Evolutionary conservation across 2,329 filamentous ascomycete genomes (phyloP).

Genomic region (Atkinsonella hypoxylon): DNA sequence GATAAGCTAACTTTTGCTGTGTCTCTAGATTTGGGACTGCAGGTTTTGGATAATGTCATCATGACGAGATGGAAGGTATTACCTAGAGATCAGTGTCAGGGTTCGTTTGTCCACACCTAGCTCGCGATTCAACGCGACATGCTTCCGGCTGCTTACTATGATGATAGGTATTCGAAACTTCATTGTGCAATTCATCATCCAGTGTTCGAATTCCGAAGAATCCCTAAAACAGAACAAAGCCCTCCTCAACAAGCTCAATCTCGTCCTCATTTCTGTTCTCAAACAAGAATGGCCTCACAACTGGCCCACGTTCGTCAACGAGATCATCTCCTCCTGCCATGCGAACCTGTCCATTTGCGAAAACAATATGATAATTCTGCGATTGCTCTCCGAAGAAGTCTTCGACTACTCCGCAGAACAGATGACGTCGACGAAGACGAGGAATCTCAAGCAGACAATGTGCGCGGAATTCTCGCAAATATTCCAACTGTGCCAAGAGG

Average conservation of each 20-base stretch:
- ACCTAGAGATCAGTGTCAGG: constrained; percentile 89
- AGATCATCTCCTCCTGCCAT: constrained; percentile 94
- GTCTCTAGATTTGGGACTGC: constrained; percentile 68
- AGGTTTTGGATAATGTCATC: constrained; percentile 96
- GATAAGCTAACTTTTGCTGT: constrained; percentile 11
- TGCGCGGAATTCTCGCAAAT: constrained; percentile 97
- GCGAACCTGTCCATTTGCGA: constrained; percentile 95
- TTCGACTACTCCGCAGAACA: constrained; percentile 98
- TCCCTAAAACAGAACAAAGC: constrained; percentile 73
- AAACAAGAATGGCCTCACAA: constrained; percentile 99
- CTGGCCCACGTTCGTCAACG: constrained; percentile 99
- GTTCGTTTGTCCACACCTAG: constrained; percentile 26
- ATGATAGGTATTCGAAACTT: constrained; percentile 88
- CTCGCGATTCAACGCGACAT: not conserved
- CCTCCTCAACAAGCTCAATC: constrained; percentile 93
- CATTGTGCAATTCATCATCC: constrained; percentile 95
- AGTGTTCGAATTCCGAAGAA: constrained; percentile 83
- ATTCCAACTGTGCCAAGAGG: constrained; percentile 94
- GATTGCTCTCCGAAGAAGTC: constrained; percentile 91
- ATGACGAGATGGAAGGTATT: constrained; percentile 98
- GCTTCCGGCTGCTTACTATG: constrained; percentile 4
- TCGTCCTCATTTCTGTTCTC: constrained; percentile 91
- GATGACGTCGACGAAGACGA: constrained; percentile 97
- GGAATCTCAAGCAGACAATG: constrained; percentile 97
- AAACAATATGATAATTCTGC: constrained; percentile 98